Base-by-base conservation (phyloP, 805 yeast species). In the Metschnikowia baotianmanensis region DNA sequence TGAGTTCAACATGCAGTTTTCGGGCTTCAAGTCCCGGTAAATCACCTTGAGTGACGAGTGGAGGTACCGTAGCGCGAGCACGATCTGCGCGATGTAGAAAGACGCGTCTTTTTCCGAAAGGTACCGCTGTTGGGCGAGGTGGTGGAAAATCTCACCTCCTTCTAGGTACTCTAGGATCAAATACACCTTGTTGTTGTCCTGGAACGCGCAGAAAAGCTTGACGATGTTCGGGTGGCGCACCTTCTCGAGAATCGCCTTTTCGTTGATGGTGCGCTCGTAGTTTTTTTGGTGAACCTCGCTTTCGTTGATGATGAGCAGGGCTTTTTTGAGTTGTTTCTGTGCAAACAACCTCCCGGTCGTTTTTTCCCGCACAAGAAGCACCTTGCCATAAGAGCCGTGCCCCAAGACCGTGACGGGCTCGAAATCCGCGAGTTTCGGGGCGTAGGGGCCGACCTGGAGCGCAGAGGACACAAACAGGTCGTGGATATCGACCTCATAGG, bases 301-400 rank as follows among this genome's bases (percentile, higher is more conserved):
- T 21, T 60, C 23, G 63, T 65, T 44, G 21, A 88, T 82, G 33
- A 84, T 70, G 58, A 88, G 81, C 19, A 86, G 77, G 1, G 96
- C 95, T 59, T 88, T 88, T 51, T 80, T 79, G 47, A 88, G 65
- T 52, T 88, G 95, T 57, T 88, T 88, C 70, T 86, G 93, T 0
- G 96, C 96, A 62, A 77, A 89, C 9, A 88, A 62, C 49, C 76
- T 75, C 0, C 82, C 82, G 0, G 86, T 76, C 17, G 63, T 47
- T 38, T 60, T 68, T 56, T 88, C 89, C 36, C 79, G 77, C 1
- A 88, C 96, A 17, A 88, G 64, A 7, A 86, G 64, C 3, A 88
- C 96, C 57, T 86, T 87, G 3, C 96, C 96, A 51, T 85, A 88
- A 2, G 96, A 88, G 3, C 96, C 96, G 37, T 81, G 76, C 0